phyloP scores from a whole-genome alignment of 805 yeast species.

The Millerozyma acaciae region DNA sequence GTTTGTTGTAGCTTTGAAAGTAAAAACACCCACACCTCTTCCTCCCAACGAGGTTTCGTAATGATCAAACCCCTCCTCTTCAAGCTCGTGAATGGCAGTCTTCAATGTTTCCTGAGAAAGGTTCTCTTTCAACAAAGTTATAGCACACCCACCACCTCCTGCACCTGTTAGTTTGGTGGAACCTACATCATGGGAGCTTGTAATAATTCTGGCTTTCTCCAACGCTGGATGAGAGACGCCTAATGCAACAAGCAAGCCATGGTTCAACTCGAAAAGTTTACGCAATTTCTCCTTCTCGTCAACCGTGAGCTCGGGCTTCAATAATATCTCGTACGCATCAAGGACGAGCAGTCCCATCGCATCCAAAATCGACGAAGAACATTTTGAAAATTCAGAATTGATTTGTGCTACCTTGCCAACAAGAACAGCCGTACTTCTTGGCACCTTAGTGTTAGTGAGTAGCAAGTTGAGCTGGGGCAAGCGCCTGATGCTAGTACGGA shows the following conservation, averaged over 20 bases:
- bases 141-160: conserved; percentile 99
- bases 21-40: conserved; percentile 68
- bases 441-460: conserved; percentile 81
- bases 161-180: conserved; percentile 96
- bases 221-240: conserved; percentile 94
- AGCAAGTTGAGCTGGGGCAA: conserved; percentile 73
- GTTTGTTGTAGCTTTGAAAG: conserved; percentile 9
- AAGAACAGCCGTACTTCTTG: conserved; percentile 79
- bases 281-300: conserved; percentile 38
- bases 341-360: conserved; percentile 73
- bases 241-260: conserved; percentile 76
- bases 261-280: conserved; percentile 74
- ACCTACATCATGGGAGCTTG: conserved; percentile 66
- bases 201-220: conserved; percentile 65
- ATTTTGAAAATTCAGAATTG: conserved; percentile 48
- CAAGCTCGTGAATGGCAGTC: conserved; percentile 33
- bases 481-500: conserved; percentile 63
- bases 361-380: conserved; percentile 57
- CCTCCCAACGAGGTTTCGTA: conserved; percentile 86
- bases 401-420: conserved; percentile 72
- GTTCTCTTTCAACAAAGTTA: conserved; percentile 64
- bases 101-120: conserved; percentile 31
- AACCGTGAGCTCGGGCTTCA: conserved; percentile 46
- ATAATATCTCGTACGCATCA: conserved; percentile 67
- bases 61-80: conserved; percentile 58